These are phyloP conservation scores for Psilocybe cubensis DNA, from an alignment of 768 basidiomycete species.

Conservation along the genomic window DNA sequence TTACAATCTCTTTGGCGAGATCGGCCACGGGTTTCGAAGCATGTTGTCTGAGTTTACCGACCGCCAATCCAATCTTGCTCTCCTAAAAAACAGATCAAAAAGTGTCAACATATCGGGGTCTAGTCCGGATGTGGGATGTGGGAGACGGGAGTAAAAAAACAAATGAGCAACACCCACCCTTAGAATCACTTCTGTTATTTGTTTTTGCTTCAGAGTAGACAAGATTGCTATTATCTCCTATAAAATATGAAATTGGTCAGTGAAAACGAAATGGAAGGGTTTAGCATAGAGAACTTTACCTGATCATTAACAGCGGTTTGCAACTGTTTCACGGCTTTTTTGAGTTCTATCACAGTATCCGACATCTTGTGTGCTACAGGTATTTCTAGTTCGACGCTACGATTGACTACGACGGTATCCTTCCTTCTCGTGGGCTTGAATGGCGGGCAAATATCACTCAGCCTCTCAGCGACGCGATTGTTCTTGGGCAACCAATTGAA, in stretches of 20 bases:
- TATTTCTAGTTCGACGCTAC: slow-evolving; percentile 40
- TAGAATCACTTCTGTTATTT: slow-evolving; percentile 72
- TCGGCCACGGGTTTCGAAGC: slow-evolving; percentile 74
- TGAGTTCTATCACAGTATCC: slow-evolving; percentile 62
- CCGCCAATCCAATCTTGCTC: slow-evolving; percentile 90
- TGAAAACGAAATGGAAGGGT: slow-evolving; percentile 39
- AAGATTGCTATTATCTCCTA: slow-evolving; percentile 71
- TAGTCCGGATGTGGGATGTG: slow-evolving; percentile 26
- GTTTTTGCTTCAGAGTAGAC: slow-evolving; percentile 64
- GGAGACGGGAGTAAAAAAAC: slow-evolving; percentile 32
- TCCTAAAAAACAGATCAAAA: slow-evolving; percentile 53
- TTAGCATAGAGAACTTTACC: slow-evolving; percentile 34
- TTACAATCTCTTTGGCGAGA: slow-evolving; percentile 88
- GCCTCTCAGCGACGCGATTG: slow-evolving; percentile 4
- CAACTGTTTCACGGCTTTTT: slow-evolving; percentile 80
- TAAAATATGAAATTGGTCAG: slow-evolving; percentile 26
- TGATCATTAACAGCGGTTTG: slow-evolving; percentile 56
- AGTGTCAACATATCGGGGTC: slow-evolving; percentile 13
- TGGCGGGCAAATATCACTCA: slow-evolving; percentile 2
- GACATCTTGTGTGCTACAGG: slow-evolving; percentile 40
- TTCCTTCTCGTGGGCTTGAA: slow-evolving; percentile 9
- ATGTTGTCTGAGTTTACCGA: slow-evolving; percentile 85
- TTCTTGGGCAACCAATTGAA: slow-evolving; percentile 7
- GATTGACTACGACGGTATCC: slow-evolving; percentile 18
- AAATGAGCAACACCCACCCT: slow-evolving; percentile 63